Evolutionary conservation across 2,329 filamentous ascomycete species (phyloP), one percentile per base, ranked within the genome.

Genomic region (Cladosporium austrohemisphaericum): DNA sequence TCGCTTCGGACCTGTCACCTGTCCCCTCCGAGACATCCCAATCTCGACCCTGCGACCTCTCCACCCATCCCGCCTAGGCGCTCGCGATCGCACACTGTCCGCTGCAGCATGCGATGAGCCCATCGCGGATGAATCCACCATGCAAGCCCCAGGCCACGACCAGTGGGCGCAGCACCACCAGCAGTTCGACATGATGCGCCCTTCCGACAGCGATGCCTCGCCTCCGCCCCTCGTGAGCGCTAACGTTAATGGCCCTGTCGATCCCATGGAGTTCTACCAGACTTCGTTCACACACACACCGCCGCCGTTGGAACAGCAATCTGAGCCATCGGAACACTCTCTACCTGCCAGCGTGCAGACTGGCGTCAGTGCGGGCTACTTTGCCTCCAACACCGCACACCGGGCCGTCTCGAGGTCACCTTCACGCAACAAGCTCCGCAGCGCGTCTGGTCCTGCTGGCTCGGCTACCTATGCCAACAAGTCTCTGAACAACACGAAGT

Each of bases 401-500:
- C 38, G 38, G 29, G 19, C 49, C 36, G 38, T 20, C 37, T 41
- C 50, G 16, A 38, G 46, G 13, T 50, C 52, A 16, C 38, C 51
- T 13, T 16, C 43, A 14, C 38, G 45, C 16, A 37, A 35, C 20
- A 40, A 52, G 35, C 49, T 53, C n/a, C 49, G 54, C 25, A 55
- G 56, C 29, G 54, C 52, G 22, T 59, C 55, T 22, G 57, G 55
- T 16, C 54, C 54, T 25, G 46, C 57, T 14, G 40, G 29, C 29
- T 41, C 44, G n/a, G 32, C 22, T 13, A 4, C 18, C 3, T 29
- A 37, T 8, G 41, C 41, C 19, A 35, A 25, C 29, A 49, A 49
- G 31, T 36, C 53, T 6, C 52, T 62, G 29, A 57, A 49, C 55
- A 60, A 50, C 47, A 54, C 49, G 23, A 58, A 55, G 37, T 65